These are phyloP conservation scores for Dactylellina drechsleri DNA, from an alignment of 2,329 filamentous ascomycete species.

Conservation along the genomic window DNA sequence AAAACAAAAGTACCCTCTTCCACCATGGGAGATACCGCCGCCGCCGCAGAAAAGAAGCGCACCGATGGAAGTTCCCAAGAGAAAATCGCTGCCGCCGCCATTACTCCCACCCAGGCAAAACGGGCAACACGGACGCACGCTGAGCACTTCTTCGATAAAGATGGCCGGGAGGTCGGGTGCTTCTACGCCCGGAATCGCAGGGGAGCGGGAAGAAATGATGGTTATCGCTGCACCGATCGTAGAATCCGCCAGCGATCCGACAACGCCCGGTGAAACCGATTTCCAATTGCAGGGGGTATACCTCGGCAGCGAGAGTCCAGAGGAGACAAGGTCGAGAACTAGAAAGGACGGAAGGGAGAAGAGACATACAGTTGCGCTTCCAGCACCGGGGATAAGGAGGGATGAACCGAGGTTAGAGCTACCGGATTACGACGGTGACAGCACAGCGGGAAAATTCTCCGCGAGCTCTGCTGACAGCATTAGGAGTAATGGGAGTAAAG, in stretches of 20 bases:
- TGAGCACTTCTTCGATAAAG: constrained; percentile 19
- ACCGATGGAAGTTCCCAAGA: constrained; percentile 70
- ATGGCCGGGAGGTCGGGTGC: constrained; percentile 32
- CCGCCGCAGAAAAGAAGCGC: constrained; percentile 63
- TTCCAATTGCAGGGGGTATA: constrained; percentile 54
- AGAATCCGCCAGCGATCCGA: constrained; percentile 26
- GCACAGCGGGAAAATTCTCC: constrained; percentile 45
- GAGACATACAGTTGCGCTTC: constrained; percentile 10
- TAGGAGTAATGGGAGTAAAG: constrained; percentile 25
- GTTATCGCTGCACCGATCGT: constrained; percentile 42
- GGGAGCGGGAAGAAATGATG: constrained; percentile 51
- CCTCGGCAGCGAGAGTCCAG: constrained; percentile 37
- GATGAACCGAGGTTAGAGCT: constrained; percentile 55
- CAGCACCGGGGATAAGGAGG: constrained; percentile 1
- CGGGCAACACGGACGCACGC: constrained; percentile 29
- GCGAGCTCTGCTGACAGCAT: constrained; percentile 35
- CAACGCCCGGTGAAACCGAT: constrained; percentile 33
- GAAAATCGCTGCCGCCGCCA: constrained; percentile 71
- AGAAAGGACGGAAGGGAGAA: constrained; percentile 33
- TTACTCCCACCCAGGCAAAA: constrained; percentile 59
- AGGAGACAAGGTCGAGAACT: constrained; percentile 35
- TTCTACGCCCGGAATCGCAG: background rate
- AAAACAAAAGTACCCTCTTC: constrained; percentile 41
- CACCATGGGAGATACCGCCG: constrained; percentile 56
- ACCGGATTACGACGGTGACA: constrained; percentile 56